Evolutionary conservation across 176 grass and related monocot genomes (phyloP).

Genomic region (Microstegium vimineum): DNA sequence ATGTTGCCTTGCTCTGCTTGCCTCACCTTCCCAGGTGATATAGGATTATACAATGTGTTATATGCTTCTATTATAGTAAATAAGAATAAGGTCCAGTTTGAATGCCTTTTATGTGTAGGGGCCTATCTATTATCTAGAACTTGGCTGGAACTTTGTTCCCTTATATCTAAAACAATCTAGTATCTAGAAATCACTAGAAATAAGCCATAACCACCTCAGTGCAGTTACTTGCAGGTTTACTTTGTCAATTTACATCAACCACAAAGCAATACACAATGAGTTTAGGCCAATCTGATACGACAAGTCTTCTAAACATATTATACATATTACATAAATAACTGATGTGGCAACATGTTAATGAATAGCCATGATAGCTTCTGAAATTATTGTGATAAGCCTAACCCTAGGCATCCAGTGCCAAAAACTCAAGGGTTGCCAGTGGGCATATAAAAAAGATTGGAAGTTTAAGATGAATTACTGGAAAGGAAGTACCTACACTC

Average conservation of each 20-base stretch:
- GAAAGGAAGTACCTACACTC: conserved; percentile 82
- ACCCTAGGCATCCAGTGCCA: neutral
- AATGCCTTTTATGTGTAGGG: neutral
- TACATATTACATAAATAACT: conserved; percentile 17
- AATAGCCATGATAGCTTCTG: neutral
- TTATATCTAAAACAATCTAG: too few species aligned
- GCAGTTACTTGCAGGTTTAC: neutral
- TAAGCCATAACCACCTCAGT: neutral
- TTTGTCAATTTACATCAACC: neutral
- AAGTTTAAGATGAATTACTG: conserved; percentile 24
- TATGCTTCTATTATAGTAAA: neutral
- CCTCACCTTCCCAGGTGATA: neutral
- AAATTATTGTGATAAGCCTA: conserved; percentile 2
- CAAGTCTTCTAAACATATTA: neutral
- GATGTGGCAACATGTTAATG: neutral
- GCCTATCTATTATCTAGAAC: conserved; percentile 1
- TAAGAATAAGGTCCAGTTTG: neutral
- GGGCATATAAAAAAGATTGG: neutral
- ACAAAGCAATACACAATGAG: conserved; percentile 7
- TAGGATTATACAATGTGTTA: neutral
- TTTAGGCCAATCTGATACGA: neutral
- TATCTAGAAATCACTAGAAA: conserved; percentile 8
- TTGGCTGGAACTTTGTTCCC: too few species aligned
- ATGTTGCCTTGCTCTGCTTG: neutral
- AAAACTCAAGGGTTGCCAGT: neutral